Conservation (phyloP, 441 rosid species). For the Erysimum cheiri region DNA sequence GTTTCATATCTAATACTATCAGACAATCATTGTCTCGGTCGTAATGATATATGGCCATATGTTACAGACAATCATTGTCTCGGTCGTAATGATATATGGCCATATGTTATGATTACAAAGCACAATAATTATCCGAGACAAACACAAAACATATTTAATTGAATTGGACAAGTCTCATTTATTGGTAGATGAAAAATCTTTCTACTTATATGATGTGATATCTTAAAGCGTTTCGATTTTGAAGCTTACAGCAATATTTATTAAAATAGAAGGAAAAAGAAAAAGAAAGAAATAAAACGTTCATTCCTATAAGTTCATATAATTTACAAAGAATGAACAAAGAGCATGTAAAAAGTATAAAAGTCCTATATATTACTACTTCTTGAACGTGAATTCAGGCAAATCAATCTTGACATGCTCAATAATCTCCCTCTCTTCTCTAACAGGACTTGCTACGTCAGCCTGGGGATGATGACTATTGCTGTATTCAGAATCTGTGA, state of each 20-base stretch:
- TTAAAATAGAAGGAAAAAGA: neutral
- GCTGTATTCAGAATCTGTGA: conserved; percentile 45
- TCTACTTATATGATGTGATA: neutral
- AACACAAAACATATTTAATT: neutral
- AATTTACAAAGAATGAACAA: conserved; percentile 44
- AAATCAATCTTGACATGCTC: conserved; percentile 47
- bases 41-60: too few relatives aligned
- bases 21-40: neutral
- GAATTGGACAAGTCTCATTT: neutral
- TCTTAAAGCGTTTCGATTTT: neutral
- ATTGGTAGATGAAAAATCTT: neutral
- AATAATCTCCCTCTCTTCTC: conserved; percentile 28
- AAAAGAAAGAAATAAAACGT: neutral
- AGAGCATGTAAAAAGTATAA: neutral
- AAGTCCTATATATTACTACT: conserved; percentile 39
- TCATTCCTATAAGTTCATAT: conserved; percentile 14
- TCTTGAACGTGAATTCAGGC: conserved; percentile 57
- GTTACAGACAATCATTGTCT: conserved; percentile 6
- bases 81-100: conserved; percentile 18
- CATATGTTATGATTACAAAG: conserved; percentile 14
- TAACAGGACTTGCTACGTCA: conserved; percentile 35
- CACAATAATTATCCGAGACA: conserved; percentile 1
- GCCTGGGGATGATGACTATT: conserved; percentile 46
- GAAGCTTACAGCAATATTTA: conserved; percentile 2
- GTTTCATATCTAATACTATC: conserved; percentile 24